phyloP scores from a whole-genome alignment of 2,329 filamentous ascomycete genomes.

The Myriosclerotinia scirpicola region DNA sequence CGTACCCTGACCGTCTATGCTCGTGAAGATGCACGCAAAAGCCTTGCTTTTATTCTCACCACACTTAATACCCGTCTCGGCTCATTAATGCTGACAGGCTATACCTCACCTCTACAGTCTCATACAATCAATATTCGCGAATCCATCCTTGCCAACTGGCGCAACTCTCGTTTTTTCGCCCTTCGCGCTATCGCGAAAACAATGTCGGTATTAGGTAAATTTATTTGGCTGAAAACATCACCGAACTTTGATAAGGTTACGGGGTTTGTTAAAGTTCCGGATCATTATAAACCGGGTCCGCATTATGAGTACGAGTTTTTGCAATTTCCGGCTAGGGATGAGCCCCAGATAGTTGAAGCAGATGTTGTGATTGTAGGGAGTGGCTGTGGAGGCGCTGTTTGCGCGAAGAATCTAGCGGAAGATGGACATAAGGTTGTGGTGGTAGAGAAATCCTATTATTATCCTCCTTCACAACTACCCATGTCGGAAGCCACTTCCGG shows the following conservation, averaged over 20 bases:
- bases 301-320: slow-evolving; percentile 40
- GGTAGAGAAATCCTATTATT: slow-evolving; percentile 80
- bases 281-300: slow-evolving; percentile 43
- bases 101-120: slow-evolving; percentile 59
- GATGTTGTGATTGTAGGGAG: slow-evolving; percentile 87
- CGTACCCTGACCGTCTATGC: slow-evolving; percentile 43
- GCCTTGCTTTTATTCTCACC: slow-evolving; percentile 34
- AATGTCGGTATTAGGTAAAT: slow-evolving; percentile 54
- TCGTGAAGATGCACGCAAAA: slow-evolving; percentile 37
- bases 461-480: slow-evolving; percentile 68
- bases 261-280: slow-evolving; percentile 57
- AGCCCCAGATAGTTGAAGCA: slow-evolving; percentile 63
- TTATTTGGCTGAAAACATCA: slow-evolving; percentile 49
- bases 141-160: slow-evolving; percentile 62
- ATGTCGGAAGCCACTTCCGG: slow-evolving; percentile 65
- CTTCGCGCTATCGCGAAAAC: slow-evolving; percentile 58
- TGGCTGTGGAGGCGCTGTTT: slow-evolving; percentile 80
- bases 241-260: slow-evolving; percentile 55
- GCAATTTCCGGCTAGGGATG: slow-evolving; percentile 35
- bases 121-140: slow-evolving; percentile 62
- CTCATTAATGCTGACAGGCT: slow-evolving; percentile 66
- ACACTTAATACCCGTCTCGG: slow-evolving; percentile 58
- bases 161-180: slow-evolving; percentile 53
- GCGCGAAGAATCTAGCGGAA: slow-evolving; percentile 76
- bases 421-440: slow-evolving; percentile 75